Percentiles rank a stretch among this genome's conserved stretches.
phyloP scores from a whole-genome alignment of 257 asterid species.

The Rehmannia glutinosa region DNA sequence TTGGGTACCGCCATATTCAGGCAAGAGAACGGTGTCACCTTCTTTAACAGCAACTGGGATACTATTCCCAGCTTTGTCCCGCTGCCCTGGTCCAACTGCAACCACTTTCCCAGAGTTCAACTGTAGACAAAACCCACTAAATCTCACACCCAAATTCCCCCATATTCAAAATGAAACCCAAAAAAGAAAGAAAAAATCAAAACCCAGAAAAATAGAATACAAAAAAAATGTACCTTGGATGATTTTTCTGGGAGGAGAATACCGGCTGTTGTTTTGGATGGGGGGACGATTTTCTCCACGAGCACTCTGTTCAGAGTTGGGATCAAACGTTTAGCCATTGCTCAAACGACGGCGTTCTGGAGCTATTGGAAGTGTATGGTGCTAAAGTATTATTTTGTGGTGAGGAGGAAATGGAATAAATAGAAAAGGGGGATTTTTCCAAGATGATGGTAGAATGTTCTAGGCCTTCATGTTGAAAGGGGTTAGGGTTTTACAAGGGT shows the following conservation, averaged over 20 bases:
- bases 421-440: background rate
- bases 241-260: slow-evolving; percentile 89
- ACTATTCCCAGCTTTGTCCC: slow-evolving; percentile 46
- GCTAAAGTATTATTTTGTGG: background rate
- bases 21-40: slow-evolving; percentile 88
- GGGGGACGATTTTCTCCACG: slow-evolving; percentile 73
- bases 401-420: background rate
- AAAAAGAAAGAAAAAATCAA: background rate
- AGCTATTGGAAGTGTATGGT: background rate
- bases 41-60: slow-evolving; percentile 83
- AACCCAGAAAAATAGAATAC: background rate
- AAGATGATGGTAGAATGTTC: slow-evolving; percentile 43
- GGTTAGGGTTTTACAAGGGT: slow-evolving; percentile 36
- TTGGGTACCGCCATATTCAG: slow-evolving; percentile 90
- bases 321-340: slow-evolving; percentile 79
- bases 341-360: background rate
- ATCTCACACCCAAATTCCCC: background rate
- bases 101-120: slow-evolving; percentile 82
- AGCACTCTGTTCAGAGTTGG: slow-evolving; percentile 82
- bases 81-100: slow-evolving; percentile 78
- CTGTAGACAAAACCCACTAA: slow-evolving; percentile 35
- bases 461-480: slow-evolving; percentile 27
- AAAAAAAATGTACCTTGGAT: slow-evolving; percentile 43
- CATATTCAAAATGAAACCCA: background rate
- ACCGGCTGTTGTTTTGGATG: slow-evolving; percentile 79